Evolutionary conservation across 2,329 filamentous ascomycete genomes (phyloP).

Genomic region (Basipetospora chlamydospora): DNA sequence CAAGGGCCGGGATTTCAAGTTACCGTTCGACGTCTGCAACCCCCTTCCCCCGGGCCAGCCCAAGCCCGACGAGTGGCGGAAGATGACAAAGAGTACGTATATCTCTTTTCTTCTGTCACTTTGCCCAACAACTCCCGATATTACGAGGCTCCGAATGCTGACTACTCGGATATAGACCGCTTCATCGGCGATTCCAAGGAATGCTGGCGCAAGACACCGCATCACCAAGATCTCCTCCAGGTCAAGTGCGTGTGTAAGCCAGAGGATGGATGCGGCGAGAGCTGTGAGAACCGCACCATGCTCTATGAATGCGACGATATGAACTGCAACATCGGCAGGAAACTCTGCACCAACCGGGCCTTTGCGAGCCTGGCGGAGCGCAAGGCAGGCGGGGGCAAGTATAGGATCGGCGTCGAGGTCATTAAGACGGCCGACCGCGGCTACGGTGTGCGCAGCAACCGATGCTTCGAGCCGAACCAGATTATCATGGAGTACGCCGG

Average conservation of each 20-base stretch:
- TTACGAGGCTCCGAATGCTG: too few species aligned
- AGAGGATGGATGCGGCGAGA: slow-evolving; percentile 71
- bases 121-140: too few species aligned
- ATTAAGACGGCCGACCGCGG: slow-evolving; percentile 81
- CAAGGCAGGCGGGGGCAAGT: slow-evolving; percentile 66
- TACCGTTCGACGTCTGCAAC: slow-evolving; percentile 82
- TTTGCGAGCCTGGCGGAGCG: slow-evolving; percentile 70
- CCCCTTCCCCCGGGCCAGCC: slow-evolving; percentile 74
- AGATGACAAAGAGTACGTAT: slow-evolving; percentile 75
- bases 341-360: slow-evolving; percentile 68
- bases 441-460: slow-evolving; percentile 81
- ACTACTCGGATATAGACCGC: slow-evolving; percentile 46
- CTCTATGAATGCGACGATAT: slow-evolving; percentile 87
- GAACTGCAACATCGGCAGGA: slow-evolving; percentile 71
- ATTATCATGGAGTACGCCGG: slow-evolving; percentile 98
- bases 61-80: slow-evolving; percentile 85
- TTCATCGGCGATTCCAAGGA: slow-evolving; percentile 74
- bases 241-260: slow-evolving; percentile 65
- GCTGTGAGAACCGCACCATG: slow-evolving; percentile 93
- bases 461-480: slow-evolving; percentile 74
- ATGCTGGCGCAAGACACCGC: slow-evolving; percentile 67
- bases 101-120: neutral
- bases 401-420: slow-evolving; percentile 86
- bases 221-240: slow-evolving; percentile 56
- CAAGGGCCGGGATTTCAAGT: slow-evolving; percentile 64